phyloP scores from a whole-genome alignment of 2,329 filamentous ascomycete genomes.

The Phoma sp. region DNA sequence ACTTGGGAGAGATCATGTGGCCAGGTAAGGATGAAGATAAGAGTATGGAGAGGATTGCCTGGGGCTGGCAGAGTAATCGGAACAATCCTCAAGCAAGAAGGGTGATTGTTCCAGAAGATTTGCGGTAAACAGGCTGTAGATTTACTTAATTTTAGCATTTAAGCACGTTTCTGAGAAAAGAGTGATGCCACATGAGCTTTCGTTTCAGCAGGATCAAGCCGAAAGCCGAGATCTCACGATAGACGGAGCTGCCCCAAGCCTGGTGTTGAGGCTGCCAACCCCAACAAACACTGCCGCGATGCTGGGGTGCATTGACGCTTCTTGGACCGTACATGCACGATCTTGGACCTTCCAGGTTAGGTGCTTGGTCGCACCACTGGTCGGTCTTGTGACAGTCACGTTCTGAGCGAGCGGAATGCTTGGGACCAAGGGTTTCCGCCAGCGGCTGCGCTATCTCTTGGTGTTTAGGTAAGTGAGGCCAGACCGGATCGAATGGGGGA shows the following conservation, averaged over 20 bases:
- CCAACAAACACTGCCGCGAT: not conserved
- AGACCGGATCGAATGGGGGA: constrained; percentile 3
- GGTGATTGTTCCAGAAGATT: constrained; percentile 2
- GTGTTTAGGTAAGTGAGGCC: constrained; percentile 11
- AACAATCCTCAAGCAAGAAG: constrained; percentile 21
- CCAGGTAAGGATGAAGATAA: constrained; percentile 54
- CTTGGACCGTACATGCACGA: constrained; percentile 4
- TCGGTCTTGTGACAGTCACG: constrained; percentile 9
- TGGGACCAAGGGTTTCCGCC: constrained; percentile 32
- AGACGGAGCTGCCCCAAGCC: not conserved
- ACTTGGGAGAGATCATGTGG: constrained; percentile 60
- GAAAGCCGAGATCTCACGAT: not conserved
- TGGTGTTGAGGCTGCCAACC: constrained; percentile 9
- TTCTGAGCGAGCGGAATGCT: constrained; percentile 24
- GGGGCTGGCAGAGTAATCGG: constrained; percentile 33
- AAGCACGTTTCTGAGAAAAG: not conserved
- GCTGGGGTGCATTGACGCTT: constrained; percentile 22
- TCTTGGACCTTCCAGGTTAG: constrained; percentile 11
- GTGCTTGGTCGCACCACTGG: constrained; percentile 7
- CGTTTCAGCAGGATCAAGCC: too few species aligned
- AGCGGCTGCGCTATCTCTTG: constrained; percentile 6
- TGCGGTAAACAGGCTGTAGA: not conserved
- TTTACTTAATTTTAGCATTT: too few species aligned
- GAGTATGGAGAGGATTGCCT: constrained; percentile 31
- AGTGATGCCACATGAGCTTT: not conserved